A percentile compares a stretch with the other conserved stretches of the same genome.
Conservation (phyloP, 2,329 filamentous ascomycete species). For the Gaeumannomyces tritici region DNA sequence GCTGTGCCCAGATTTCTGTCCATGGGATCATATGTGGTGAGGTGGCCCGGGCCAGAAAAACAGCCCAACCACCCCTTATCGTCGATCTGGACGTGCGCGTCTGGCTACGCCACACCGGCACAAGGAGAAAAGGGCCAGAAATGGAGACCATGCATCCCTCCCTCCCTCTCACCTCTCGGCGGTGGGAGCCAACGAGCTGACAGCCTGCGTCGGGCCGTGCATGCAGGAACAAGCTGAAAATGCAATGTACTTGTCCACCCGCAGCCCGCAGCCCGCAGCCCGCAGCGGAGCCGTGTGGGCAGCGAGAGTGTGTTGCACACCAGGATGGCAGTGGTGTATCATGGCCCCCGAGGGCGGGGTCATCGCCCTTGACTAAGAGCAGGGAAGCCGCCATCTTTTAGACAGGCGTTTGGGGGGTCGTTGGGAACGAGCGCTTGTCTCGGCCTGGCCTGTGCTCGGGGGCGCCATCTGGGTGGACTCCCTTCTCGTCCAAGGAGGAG, state of each 20-base stretch:
- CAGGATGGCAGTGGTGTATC: background rate
- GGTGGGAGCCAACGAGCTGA: background rate
- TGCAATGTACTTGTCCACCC: too few relatives aligned
- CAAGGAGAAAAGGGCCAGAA: background rate
- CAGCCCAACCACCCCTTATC: background rate
- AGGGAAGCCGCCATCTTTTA: background rate
- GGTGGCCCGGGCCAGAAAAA: background rate
- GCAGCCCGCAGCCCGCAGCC: too few relatives aligned
- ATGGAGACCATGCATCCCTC: background rate
- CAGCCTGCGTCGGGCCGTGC: background rate
- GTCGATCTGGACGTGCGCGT: background rate
- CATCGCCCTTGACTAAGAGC: background rate
- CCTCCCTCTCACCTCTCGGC: too few relatives aligned
- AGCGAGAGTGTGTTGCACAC: background rate
- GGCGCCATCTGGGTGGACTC: too few relatives aligned
- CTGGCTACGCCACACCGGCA: background rate
- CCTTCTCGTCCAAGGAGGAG: background rate
- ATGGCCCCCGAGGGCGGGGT: background rate
- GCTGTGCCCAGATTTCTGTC: background rate
- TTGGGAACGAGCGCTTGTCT: background rate
- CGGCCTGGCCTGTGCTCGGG: background rate
- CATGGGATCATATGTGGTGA: background rate
- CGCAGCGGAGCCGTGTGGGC: background rate
- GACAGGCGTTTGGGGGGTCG: background rate
- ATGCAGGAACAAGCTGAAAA: background rate